phyloP scores from a whole-genome alignment of 2,329 filamentous ascomycete genomes.

The Sodiomyces alkalinus region DNA sequence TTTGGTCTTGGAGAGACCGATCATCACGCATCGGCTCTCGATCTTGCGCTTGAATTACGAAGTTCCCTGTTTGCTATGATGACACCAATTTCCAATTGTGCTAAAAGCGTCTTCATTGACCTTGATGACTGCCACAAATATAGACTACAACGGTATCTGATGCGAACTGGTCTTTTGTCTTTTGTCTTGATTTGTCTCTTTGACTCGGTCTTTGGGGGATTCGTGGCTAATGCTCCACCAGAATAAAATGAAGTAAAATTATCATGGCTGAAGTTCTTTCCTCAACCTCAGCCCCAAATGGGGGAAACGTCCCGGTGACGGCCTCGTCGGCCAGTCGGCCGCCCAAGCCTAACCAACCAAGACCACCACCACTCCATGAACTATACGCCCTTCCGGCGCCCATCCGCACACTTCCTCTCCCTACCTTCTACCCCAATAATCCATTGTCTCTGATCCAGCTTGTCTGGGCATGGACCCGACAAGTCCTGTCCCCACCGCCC shows the following conservation, averaged over 20 bases:
- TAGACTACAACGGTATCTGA: conserved; percentile 99
- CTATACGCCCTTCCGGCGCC: conserved; percentile 75
- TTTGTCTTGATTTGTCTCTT: conserved; percentile 8
- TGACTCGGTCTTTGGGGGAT: conserved; percentile 3
- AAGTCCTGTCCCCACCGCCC: conserved; percentile 51
- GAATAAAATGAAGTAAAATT: conserved; percentile 30
- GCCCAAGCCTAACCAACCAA: conserved; percentile 9
- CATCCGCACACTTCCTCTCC: conserved; percentile 68
- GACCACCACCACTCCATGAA: conserved; percentile 39
- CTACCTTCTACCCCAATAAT: conserved; percentile 80
- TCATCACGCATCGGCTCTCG: conserved; percentile 8
- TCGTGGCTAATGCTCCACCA: conserved; percentile 12
- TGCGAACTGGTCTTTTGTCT: conserved; percentile 17
- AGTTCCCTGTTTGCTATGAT: conserved; percentile 46
- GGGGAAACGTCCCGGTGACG: conserved; percentile 6
- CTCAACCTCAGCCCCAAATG: conserved; percentile 3
- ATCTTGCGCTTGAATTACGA: no score
- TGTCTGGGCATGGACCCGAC: conserved; percentile 59
- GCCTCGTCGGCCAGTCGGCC: conserved; percentile 9
- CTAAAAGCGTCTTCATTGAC: conserved; percentile 45
- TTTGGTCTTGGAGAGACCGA: no score
- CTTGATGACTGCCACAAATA: conserved; percentile 50
- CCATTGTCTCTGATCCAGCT: conserved; percentile 77
- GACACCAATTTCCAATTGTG: conserved; percentile 37
- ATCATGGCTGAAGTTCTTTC: conserved; percentile 26